Evolutionary conservation across 345 rosid genomes (phyloP), one percentile per base, ranked within the genome.

Genomic region (Pugionium cornutum): DNA sequence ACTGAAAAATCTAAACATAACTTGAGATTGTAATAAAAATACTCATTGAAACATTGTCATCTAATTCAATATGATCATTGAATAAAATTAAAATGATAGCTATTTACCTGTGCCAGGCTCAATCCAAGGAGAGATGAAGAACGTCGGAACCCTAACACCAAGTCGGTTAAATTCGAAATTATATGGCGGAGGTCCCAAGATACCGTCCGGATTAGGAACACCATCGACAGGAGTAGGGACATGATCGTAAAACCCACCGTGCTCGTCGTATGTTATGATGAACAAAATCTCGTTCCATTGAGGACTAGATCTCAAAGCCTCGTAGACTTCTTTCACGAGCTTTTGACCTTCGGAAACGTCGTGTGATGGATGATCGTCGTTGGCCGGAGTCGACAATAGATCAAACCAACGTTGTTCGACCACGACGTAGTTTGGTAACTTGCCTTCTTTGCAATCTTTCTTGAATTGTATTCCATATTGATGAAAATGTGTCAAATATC

Each of bases 221-320:
- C 80, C 81, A 2, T 59, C 66, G 2, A 61, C 55, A 0, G 85
- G 87, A 7, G 88, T 77, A 2, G 83, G 82, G 1, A 83, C 83
- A 66, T 83, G 87, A 34, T 83, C 85, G 49, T 83, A 83, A 60
- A 81, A 83, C 0, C 88, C 88, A 10, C 88, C 88, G 4, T 83
- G 88, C 25, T 83, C 87, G 5, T 83, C 87, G 6, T 83, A 83
- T 9, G 78, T 77, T 31, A 83, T 26, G 1, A 83, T 45, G 53
- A 81, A 68, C 40, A 83, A 58, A 4, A 75, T 81, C 70, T 83
- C 80, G 6, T 77, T 79, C 88, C 88, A 83, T 9, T 79, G 88
- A 25, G 88, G 82, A 46, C 83, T 83, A 0, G 76, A 69, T 68
- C 88, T 64, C 8, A 81, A 76, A 7, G 81, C 79, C 47, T 83